Evolutionary conservation across 352 stramenopile species (phyloP).

Genomic region (Blastocystis sp.): DNA sequence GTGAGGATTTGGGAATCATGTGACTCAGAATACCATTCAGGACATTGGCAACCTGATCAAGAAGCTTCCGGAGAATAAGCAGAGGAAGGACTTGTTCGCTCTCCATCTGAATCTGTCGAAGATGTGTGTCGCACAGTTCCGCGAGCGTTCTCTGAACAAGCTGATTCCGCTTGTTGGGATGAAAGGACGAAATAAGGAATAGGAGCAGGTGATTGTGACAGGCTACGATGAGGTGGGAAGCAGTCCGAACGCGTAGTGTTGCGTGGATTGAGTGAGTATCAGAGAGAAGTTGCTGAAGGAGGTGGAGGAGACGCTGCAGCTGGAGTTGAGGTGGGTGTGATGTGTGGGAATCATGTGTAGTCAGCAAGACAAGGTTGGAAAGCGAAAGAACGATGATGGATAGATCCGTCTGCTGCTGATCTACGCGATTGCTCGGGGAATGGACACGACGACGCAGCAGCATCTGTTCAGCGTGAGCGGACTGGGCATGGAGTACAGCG

Average conservation of each 20-base stretch:
- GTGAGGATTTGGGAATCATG: background rate
- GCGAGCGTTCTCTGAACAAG: background rate
- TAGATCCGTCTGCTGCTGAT: constrained; percentile 20
- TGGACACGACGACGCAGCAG: background rate
- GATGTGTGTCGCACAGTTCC: constrained; percentile 1
- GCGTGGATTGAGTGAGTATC: background rate
- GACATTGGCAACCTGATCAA: constrained; percentile 35
- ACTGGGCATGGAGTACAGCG: background rate
- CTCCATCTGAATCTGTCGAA: background rate
- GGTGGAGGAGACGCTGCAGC: background rate
- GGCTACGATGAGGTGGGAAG: background rate
- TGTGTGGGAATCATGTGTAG: background rate
- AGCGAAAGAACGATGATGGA: background rate
- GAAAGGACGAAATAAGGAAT: background rate
- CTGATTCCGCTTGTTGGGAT: background rate
- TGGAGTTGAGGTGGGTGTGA: background rate
- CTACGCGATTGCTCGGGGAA: background rate
- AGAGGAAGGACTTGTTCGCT: background rate
- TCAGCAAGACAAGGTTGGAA: background rate
- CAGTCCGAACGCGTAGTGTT: background rate
- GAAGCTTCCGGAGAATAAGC: constrained; percentile 17
- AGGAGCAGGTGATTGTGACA: constrained; percentile 26
- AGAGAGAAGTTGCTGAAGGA: constrained; percentile 15
- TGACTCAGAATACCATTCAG: background rate
- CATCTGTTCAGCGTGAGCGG: background rate